A percentile compares a stretch with the other conserved stretches of the same genome.
Evolutionary conservation across 2,329 filamentous ascomycete species (phyloP).

Genomic region (Cladosporium colombiae): DNA sequence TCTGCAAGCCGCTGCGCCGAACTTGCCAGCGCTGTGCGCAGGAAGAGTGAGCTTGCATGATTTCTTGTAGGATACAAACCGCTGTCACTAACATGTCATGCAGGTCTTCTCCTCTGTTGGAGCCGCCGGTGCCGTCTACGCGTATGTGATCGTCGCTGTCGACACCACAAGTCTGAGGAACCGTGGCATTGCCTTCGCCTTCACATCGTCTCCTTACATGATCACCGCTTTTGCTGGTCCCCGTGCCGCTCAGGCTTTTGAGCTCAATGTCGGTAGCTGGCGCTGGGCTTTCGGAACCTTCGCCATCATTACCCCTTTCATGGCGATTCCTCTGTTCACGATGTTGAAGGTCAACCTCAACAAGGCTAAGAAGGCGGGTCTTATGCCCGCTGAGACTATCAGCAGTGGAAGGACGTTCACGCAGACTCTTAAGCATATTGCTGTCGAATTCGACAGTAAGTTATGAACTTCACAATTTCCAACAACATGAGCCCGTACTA

Average conservation of each 20-base stretch:
- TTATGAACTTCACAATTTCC: background rate
- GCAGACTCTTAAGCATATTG: conserved; percentile 56
- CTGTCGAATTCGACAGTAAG: conserved; percentile 60
- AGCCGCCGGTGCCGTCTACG: conserved; percentile 56
- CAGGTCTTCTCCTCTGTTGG: conserved; percentile 36
- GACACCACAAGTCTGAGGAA: conserved; percentile 67
- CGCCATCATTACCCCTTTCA: conserved; percentile 62
- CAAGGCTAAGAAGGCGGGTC: conserved; percentile 59
- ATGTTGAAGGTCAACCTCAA: conserved; percentile 61
- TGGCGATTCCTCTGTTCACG: conserved; percentile 62
- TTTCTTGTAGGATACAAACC: background rate
- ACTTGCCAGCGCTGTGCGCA: conserved; percentile 62
- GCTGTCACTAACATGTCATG: background rate
- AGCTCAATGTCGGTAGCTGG: conserved; percentile 56
- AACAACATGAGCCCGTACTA: conserved; percentile 47
- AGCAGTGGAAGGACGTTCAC: conserved; percentile 49
- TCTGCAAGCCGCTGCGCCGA: conserved; percentile 66
- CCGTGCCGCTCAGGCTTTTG: conserved; percentile 29
- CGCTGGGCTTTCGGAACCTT: conserved; percentile 70
- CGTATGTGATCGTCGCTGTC: conserved; percentile 65
- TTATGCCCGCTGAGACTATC: conserved; percentile 41
- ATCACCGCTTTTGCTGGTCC: conserved; percentile 28
- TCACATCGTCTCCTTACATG: conserved; percentile 62
- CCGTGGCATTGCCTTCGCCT: conserved; percentile 63
- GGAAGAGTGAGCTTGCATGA: conserved; percentile 61